phyloP scores from a whole-genome alignment of 2,329 filamentous ascomycete species.

The Neonectria punicea region DNA sequence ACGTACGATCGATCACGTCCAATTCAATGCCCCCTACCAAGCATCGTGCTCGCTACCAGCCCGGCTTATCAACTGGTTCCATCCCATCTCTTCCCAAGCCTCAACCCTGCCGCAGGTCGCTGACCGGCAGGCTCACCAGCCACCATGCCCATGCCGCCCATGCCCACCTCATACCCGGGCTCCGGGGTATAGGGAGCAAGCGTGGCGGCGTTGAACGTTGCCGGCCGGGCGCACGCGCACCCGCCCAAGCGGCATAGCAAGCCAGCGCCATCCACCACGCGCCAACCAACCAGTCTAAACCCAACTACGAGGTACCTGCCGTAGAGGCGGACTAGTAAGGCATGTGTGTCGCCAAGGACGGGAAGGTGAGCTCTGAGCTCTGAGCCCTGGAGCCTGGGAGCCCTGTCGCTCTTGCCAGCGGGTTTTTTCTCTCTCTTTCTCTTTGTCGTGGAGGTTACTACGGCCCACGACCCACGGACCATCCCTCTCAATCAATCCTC shows the following conservation, averaged over 20 bases:
- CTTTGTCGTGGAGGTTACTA: slow-evolving; percentile 1
- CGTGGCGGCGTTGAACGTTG: slow-evolving; percentile 35
- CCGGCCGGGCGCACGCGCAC: slow-evolving; percentile 28
- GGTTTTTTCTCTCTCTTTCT: slow-evolving; percentile 3
- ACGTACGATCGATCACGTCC: not conserved
- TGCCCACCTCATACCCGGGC: not conserved
- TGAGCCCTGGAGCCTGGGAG: not conserved
- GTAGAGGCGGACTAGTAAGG: slow-evolving; percentile 22
- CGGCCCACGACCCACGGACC: slow-evolving; percentile 1
- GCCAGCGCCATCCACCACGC: slow-evolving; percentile 28
- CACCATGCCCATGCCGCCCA: not conserved
- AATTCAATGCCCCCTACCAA: not conserved
- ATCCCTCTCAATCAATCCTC: slow-evolving; percentile 33
- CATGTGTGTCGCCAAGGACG: slow-evolving; percentile 27
- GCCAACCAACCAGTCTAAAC: slow-evolving; percentile 31
- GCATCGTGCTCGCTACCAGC: slow-evolving; percentile 15
- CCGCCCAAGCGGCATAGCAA: slow-evolving; percentile 19
- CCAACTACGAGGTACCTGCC: slow-evolving; percentile 26
- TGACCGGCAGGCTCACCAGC: slow-evolving; percentile 18
- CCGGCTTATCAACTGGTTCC: not conserved
- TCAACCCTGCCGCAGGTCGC: slow-evolving; percentile 25
- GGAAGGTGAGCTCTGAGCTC: slow-evolving; percentile 15
- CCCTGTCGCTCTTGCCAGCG: not conserved
- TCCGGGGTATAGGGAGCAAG: slow-evolving; percentile 26
- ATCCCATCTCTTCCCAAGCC: slow-evolving; percentile 18